Evolutionary conservation across 768 basidiomycete genomes (phyloP).

Genomic region (Chalciporus chontae): DNA sequence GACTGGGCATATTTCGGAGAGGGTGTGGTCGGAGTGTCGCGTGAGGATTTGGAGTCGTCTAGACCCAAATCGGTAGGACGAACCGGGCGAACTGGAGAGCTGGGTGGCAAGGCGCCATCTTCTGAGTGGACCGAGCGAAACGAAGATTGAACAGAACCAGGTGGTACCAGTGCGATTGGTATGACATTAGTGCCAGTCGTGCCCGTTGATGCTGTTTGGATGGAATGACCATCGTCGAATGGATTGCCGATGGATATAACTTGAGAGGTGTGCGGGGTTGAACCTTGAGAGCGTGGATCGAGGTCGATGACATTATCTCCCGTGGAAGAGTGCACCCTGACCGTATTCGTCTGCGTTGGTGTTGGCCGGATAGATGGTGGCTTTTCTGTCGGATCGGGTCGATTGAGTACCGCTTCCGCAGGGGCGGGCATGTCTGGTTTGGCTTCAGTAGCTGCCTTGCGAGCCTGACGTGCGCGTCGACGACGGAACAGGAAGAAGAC

Average conservation of each 20-base stretch:
- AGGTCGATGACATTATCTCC: slow-evolving; percentile 56
- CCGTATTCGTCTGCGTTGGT: slow-evolving; percentile 27
- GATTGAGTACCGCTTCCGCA: slow-evolving; percentile 73
- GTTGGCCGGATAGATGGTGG: slow-evolving; percentile 18
- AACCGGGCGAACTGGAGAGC: slow-evolving; percentile 50
- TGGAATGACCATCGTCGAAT: slow-evolving; percentile 74
- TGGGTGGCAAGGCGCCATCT: slow-evolving; percentile 15
- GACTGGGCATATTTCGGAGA: slow-evolving; percentile 43
- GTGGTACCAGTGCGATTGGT: slow-evolving; percentile 75
- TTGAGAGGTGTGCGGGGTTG: slow-evolving; percentile 16
- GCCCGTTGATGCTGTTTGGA: slow-evolving; percentile 69
- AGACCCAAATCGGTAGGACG: slow-evolving; percentile 61
- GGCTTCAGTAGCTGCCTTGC: slow-evolving; percentile 34
- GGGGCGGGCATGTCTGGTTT: slow-evolving; percentile 66
- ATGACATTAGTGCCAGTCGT: slow-evolving; percentile 84
- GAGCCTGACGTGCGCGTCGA: slow-evolving; percentile 37
- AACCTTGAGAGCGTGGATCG: slow-evolving; percentile 47
- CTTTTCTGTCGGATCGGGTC: slow-evolving; percentile 81
- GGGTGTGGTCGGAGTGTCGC: slow-evolving; percentile 41
- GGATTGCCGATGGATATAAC: slow-evolving; percentile 49
- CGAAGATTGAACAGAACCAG: slow-evolving; percentile 43
- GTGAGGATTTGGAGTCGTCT: slow-evolving; percentile 59
- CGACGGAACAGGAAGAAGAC: slow-evolving; percentile 64
- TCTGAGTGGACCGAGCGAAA: slow-evolving; percentile 37
- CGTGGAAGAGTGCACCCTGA: slow-evolving; percentile 47